Conservation (phyloP, 2,329 filamentous ascomycete species). For the Aspergillus ustus region DNA sequence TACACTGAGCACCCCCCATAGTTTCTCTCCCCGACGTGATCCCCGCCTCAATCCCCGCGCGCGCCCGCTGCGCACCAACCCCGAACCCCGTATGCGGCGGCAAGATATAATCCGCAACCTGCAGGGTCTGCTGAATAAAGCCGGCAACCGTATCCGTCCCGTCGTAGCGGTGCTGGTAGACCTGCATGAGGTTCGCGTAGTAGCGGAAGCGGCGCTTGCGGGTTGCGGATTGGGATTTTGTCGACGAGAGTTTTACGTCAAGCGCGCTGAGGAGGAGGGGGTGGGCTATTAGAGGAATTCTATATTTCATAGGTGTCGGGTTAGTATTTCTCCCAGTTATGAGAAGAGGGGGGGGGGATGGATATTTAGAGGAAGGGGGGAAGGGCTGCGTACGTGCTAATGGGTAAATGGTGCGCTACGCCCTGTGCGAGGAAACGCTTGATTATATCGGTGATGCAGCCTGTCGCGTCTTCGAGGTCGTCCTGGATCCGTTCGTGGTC, state of each 20-base stretch:
- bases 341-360: too few relatives aligned
- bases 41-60: too few relatives aligned
- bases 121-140: conserved; percentile 10
- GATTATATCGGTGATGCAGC: conserved; percentile 12
- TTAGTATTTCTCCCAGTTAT: not conserved
- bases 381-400: conserved; percentile 6
- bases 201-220: conserved; percentile 15
- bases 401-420: conserved; percentile 8
- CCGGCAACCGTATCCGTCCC: conserved; percentile 8
- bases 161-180: conserved; percentile 12
- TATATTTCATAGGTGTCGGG: not conserved
- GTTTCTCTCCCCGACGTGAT: too few relatives aligned
- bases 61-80: not conserved
- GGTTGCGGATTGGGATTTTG: conserved; percentile 11
- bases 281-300: conserved; percentile 7
- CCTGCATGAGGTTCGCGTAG: conserved; percentile 15
- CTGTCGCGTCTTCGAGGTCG: conserved; percentile 8
- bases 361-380: too few relatives aligned
- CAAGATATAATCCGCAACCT: not conserved
- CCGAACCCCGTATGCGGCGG: not conserved
- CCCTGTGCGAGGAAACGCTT: conserved; percentile 11
- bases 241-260: conserved; percentile 6
- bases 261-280: conserved; percentile 10
- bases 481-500: conserved; percentile 6
- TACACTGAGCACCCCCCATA: too few relatives aligned